Base-by-base conservation (phyloP, 208 protist genomes). In the Acanthamoeba lugdunensis region DNA sequence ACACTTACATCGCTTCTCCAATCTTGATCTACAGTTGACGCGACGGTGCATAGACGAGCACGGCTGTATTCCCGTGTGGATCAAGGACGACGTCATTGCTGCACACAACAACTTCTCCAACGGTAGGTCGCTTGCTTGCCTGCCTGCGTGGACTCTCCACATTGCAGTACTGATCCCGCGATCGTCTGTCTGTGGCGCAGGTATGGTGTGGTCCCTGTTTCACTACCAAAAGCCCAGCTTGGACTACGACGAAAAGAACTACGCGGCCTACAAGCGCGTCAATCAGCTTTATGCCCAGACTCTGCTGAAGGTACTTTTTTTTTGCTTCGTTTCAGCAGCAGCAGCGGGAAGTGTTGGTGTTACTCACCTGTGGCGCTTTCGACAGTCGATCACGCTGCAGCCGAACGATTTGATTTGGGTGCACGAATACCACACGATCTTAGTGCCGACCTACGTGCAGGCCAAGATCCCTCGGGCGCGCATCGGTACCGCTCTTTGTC, bases 401-500 rank as follows among this genome's bases (percentile, higher is more conserved):
- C 81, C 81, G 3, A 67, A 58, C 52, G 81, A 88, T 52, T n/a
- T 88, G 25, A 67, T 88, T 0, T 88, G 81, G 81, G 81, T 88
- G 30, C 81, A 88, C 52, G 81, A 88, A 23, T 88, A 88, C 81
- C 81, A 88, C 48, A 67, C 56, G n/a, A 67, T 67, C 21, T 33
- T 88, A 1, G 81, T 88, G 45, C 81, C 81, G 6, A 45, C 28
- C 52, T 67, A 67, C 52, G 52, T 88, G 18, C 52, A 58, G n/a
- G 81, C 48, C 52, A 88, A 88, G 52, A 37, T 88, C 30, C 81
- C 81, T 14, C 61, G 56, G 9, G 54, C 52, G 13, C 69, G 75
- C 13, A 95, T 97, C 90, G 96, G 73, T 81, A 52, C 30, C 25
- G 28, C 16, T 21, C 37, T 23, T 2, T 2, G 28, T 5, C 37